Base-by-base conservation (phyloP, 2,329 filamentous ascomycete genomes). In the Colletotrichum abscissum region DNA sequence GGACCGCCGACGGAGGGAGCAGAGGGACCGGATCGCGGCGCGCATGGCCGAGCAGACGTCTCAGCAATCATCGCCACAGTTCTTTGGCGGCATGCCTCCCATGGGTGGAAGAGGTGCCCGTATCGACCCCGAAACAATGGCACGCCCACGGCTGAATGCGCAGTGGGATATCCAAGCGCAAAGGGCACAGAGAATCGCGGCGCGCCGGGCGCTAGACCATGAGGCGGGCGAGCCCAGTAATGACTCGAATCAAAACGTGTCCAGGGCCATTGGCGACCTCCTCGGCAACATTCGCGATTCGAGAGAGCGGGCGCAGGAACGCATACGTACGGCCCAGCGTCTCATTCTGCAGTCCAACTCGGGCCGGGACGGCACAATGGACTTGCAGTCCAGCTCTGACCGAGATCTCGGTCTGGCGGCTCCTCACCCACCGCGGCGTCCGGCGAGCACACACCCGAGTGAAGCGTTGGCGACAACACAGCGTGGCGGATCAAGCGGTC, bases 1-100 rank as follows among this genome's bases (percentile, higher is more conserved):
- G 35, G 86, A 88, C 64, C 86, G 89, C 42, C 85, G 88, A 28
- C 85, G 87, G 22, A 83, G 87, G 55, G 88, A 89, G 67, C 80
- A 83, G 63, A 69, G 72, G 42, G 74, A 75, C 4, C 63, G 74
- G 2, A 73, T 75, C 8, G 66, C 73, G 6, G 72, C 74, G 22
- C 66, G 74, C 16, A 56, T 75, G 54, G 69, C 72, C 14, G 72
- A 75, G 26, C 72, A 72, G 57, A 58, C 63, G 16, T 38, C 72
- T 46, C 63, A 72, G 60, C 59, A 59, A 66, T 59, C 54, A 42
- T 26, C 70, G 6, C 52, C 66, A 35, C 57, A 63, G 24, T 57
- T 64, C 30, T 64, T 64, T 5, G 46, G 46, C 63, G 38, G 49
- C 42, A 64, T 63, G 33, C 58, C 56, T 38, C 59, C 56, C 19